Evolutionary conservation across 2,329 filamentous ascomycete genomes (phyloP).

Genomic region (Sporothrix variecibatus): DNA sequence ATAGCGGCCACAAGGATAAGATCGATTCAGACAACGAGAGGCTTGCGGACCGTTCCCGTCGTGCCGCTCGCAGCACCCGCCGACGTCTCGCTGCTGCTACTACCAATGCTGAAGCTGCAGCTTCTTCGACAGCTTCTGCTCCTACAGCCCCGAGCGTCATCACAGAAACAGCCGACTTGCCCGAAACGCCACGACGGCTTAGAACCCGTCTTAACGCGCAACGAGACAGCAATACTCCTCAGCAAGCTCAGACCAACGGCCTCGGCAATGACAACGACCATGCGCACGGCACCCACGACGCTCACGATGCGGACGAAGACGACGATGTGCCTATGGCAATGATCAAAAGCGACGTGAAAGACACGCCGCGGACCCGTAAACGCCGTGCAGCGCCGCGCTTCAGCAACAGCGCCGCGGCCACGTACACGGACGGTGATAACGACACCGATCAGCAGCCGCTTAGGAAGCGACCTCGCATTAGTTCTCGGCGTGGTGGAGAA

Average conservation of each 20-base stretch:
- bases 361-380: slow-evolving; percentile 8
- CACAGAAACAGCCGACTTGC: not conserved
- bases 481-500: not conserved
- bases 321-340: not conserved
- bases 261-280: not conserved
- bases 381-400: not conserved
- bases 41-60: not conserved
- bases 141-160: not conserved
- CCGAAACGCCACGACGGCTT: slow-evolving; percentile 7
- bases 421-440: slow-evolving; percentile 13
- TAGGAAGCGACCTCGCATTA: slow-evolving; percentile 21
- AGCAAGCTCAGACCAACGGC: not conserved
- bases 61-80: not conserved
- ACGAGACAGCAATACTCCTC: not conserved
- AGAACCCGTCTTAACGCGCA: not conserved
- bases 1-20: not conserved
- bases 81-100: not conserved
- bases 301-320: not conserved
- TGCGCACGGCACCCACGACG: not conserved
- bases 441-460: slow-evolving; percentile 14
- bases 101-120: not conserved
- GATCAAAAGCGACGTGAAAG: not conserved
- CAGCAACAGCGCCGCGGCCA: not conserved
- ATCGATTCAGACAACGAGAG: not conserved
- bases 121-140: not conserved